Conservation (phyloP, 2,329 filamentous ascomycete species). For the Annulohypoxylon truncatum region DNA sequence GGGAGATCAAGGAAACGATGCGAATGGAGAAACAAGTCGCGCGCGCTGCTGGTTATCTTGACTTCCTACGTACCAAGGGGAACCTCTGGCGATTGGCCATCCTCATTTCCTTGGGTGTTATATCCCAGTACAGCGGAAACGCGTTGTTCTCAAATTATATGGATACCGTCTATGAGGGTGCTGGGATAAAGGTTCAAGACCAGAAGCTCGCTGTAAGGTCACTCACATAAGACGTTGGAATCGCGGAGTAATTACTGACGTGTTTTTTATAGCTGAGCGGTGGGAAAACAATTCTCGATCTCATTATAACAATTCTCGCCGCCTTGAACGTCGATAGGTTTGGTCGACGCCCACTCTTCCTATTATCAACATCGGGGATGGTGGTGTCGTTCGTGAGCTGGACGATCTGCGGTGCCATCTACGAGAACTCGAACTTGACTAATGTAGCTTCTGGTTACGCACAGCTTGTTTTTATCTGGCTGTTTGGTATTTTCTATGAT, state of each 20-base stretch:
- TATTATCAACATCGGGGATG: slow-evolving; percentile 62
- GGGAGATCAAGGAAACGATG: slow-evolving; percentile 74
- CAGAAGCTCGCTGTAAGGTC: slow-evolving; percentile 64
- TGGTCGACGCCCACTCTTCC: slow-evolving; percentile 66
- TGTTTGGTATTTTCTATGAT: slow-evolving; percentile 70
- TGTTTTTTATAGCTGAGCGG: slow-evolving; percentile 55
- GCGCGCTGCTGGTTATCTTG: slow-evolving; percentile 64
- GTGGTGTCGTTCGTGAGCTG: slow-evolving; percentile 60
- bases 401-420: slow-evolving; percentile 65
- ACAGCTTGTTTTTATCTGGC: slow-evolving; percentile 69
- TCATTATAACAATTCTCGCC: slow-evolving; percentile 67
- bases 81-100: slow-evolving; percentile 74
- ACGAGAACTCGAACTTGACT: slow-evolving; percentile 59
- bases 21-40: slow-evolving; percentile 64
- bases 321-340: slow-evolving; percentile 62
- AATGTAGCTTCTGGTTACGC: slow-evolving; percentile 62
- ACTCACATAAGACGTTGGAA: neutral
- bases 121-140: slow-evolving; percentile 76
- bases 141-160: slow-evolving; percentile 76
- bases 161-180: slow-evolving; percentile 69
- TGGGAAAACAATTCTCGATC: slow-evolving; percentile 69
- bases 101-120: slow-evolving; percentile 71
- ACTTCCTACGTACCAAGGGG: slow-evolving; percentile 71
- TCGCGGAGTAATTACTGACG: slow-evolving; percentile 2
- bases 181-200: slow-evolving; percentile 68